These are phyloP conservation scores for Fusarium proliferatum DNA, from an alignment of 2,329 filamentous ascomycete species.

Conservation along the genomic window DNA sequence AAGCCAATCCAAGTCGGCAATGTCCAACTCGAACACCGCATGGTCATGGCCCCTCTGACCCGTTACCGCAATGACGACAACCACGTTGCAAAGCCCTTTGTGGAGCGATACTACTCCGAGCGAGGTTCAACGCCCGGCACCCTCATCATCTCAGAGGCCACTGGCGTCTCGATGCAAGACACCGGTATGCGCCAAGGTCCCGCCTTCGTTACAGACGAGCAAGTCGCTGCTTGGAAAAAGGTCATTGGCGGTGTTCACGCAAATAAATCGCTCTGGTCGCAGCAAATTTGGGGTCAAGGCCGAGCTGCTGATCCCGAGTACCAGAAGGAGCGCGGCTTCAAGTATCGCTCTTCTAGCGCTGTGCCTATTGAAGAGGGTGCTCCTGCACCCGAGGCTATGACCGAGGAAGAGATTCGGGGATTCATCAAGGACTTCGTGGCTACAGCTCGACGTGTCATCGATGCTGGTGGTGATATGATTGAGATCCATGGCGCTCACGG, in stretches of 20 bases:
- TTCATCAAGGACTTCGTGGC: conserved; percentile 26
- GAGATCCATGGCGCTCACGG: conserved; percentile 56
- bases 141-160: conserved; percentile 48
- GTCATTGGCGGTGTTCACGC: conserved; percentile 46
- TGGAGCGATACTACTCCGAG: conserved; percentile 47
- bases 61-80: conserved; percentile 60
- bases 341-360: conserved; percentile 44
- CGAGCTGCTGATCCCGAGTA: conserved; percentile 39
- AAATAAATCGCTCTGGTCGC: conserved; percentile 46
- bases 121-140: conserved; percentile 58
- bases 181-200: conserved; percentile 22
- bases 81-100: conserved; percentile 45
- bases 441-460: conserved; percentile 7
- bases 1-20: conserved; percentile 42
- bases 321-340: conserved; percentile 37
- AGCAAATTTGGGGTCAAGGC: conserved; percentile 42
- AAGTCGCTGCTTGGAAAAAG: conserved; percentile 45
- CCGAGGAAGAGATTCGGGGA: conserved; percentile 12
- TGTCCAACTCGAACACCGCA: conserved; percentile 35
- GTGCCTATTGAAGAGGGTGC: conserved; percentile 11
- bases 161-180: conserved; percentile 40
- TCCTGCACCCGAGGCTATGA: conserved; percentile 9
- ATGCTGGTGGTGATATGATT: conserved; percentile 20
- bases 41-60: conserved; percentile 52
- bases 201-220: conserved; percentile 28